Conservation (phyloP, 2,329 filamentous ascomycete genomes). For the Exophiala xenobiotica region DNA sequence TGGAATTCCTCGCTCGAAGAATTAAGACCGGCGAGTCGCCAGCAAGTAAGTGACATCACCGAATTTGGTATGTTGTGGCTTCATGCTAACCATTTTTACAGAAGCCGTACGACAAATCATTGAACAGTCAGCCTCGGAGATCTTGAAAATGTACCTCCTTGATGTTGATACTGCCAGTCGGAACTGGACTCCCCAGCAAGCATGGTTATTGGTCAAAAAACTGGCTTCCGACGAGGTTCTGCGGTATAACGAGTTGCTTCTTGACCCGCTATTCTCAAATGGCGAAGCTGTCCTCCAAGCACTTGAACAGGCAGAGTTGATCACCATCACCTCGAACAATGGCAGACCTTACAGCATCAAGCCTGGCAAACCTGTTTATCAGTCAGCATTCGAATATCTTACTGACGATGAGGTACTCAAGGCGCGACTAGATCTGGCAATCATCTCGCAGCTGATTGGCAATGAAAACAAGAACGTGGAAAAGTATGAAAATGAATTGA, state of each 20-base stretch:
- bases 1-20: conserved; percentile 88
- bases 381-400: conserved; percentile 74
- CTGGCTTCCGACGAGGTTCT: conserved; percentile 66
- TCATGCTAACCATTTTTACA: conserved; percentile 26
- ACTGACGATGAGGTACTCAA: conserved; percentile 69
- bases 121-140: conserved; percentile 82
- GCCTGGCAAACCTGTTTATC: conserved; percentile 82
- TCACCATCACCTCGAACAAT: conserved; percentile 69
- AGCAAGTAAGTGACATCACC: conserved; percentile 43
- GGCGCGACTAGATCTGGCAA: conserved; percentile 69
- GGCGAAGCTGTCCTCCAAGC: conserved; percentile 76
- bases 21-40: conserved; percentile 86
- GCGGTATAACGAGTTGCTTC: conserved; percentile 80
- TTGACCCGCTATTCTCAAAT: conserved; percentile 72
- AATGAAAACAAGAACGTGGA: conserved; percentile 72
- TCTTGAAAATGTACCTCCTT: conserved; percentile 88
- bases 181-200: conserved; percentile 80
- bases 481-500: conserved; percentile 76
- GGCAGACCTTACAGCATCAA: conserved; percentile 76
- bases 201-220: conserved; percentile 81
- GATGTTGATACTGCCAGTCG: conserved; percentile 55
- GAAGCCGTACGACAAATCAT: conserved; percentile 86
- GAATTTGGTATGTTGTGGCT: background rate
- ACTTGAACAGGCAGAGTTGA: conserved; percentile 81
- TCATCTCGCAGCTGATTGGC: conserved; percentile 67